phyloP scores from a whole-genome alignment of 208 protist species.

The Leishmania mexicana region DNA sequence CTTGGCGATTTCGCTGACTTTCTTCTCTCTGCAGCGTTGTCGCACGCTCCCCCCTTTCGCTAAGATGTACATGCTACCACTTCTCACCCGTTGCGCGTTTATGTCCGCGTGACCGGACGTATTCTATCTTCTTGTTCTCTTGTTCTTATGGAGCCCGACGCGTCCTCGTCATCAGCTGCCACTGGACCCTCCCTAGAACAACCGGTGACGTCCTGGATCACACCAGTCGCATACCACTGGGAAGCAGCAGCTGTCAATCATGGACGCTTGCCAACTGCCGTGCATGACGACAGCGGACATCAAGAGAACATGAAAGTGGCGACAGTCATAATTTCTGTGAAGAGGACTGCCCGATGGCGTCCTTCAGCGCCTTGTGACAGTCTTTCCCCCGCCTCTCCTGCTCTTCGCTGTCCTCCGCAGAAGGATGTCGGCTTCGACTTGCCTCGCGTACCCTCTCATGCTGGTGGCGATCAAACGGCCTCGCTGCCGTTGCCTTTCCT shows the following conservation, averaged over 20 bases:
- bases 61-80: conserved; percentile 5
- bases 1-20: not conserved
- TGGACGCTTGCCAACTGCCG: not conserved
- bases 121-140: not conserved
- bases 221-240: not conserved
- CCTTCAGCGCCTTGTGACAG: not conserved
- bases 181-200: not conserved
- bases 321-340: not conserved
- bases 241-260: not conserved
- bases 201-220: not conserved
- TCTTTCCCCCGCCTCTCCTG: not conserved
- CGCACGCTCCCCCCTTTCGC: not conserved
- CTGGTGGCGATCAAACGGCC: not conserved
- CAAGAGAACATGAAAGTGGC: not conserved
- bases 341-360: not conserved
- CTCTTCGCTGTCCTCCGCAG: not conserved
- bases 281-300: not conserved
- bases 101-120: too few species aligned
- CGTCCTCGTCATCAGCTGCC: not conserved
- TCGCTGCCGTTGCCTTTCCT: not conserved
- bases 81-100: not conserved
- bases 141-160: not conserved
- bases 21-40: not conserved
- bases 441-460: not conserved
- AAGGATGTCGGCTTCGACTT: not conserved